Conservation (phyloP, 2,329 filamentous ascomycete species). For the Pyrenophora teres region DNA sequence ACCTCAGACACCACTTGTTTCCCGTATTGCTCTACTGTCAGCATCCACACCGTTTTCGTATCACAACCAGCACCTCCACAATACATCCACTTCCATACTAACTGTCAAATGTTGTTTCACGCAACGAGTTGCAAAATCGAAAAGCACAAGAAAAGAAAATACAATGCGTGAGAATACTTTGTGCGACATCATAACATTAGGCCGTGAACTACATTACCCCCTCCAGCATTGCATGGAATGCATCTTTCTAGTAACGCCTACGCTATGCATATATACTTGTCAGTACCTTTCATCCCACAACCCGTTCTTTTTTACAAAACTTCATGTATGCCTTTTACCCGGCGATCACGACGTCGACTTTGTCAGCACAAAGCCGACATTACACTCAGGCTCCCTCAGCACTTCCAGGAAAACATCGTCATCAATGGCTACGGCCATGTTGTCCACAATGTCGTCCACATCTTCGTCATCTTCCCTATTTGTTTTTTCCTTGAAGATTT, state of each 20-base stretch:
- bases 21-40: too few relatives aligned
- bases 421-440: constrained; percentile 49
- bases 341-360: constrained; percentile 41
- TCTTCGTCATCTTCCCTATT: neutral
- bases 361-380: constrained; percentile 57
- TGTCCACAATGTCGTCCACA: constrained; percentile 37
- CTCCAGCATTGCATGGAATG: neutral
- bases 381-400: constrained; percentile 52
- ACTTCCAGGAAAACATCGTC: constrained; percentile 58
- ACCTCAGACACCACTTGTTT: too few relatives aligned
- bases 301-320: neutral
- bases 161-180: too few relatives aligned
- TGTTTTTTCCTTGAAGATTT: constrained; percentile 23
- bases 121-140: too few relatives aligned
- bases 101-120: too few relatives aligned
- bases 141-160: too few relatives aligned
- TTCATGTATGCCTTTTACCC: neutral
- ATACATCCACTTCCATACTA: too few relatives aligned
- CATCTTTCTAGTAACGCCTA: neutral
- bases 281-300: neutral
- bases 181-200: neutral
- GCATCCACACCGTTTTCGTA: too few relatives aligned
- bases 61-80: too few relatives aligned
- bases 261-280: constrained; percentile 4
- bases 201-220: neutral